Conservation (phyloP, 768 basidiomycete species). For the Phylloporus sp. region DNA sequence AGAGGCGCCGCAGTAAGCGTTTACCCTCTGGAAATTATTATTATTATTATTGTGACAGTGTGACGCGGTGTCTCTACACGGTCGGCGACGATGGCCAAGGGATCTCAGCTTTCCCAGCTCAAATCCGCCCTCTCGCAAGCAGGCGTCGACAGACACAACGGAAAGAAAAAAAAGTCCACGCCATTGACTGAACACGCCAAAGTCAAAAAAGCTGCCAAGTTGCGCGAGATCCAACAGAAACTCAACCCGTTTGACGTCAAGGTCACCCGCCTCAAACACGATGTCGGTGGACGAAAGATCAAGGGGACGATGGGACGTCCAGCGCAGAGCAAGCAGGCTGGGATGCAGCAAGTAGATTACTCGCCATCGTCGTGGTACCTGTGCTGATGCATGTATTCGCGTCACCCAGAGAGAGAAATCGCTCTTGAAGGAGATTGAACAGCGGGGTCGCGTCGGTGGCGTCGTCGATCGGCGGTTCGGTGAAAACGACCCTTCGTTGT, state of each 20-base stretch:
- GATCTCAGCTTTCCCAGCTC: slow-evolving; percentile 88
- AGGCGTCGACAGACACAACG: slow-evolving; percentile 61
- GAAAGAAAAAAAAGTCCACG: slow-evolving; percentile 64
- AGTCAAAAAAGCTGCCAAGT: slow-evolving; percentile 71
- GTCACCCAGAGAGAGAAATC: slow-evolving; percentile 70
- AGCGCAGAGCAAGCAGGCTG: slow-evolving; percentile 83
- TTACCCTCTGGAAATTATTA: too few relatives aligned
- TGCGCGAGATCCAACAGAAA: slow-evolving; percentile 77
- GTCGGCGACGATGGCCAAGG: slow-evolving; percentile 42
- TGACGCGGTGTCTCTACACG: background rate
- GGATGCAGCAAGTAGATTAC: slow-evolving; percentile 73
- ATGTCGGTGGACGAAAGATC: slow-evolving; percentile 83
- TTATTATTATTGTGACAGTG: too few relatives aligned
- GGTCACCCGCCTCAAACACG: slow-evolving; percentile 87
- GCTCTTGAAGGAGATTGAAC: slow-evolving; percentile 81
- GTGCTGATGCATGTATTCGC: slow-evolving; percentile 3
- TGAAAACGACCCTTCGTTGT: slow-evolving; percentile 88
- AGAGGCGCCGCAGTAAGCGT: too few relatives aligned
- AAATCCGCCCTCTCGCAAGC: slow-evolving; percentile 78
- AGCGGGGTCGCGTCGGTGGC: slow-evolving; percentile 77
- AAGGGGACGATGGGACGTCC: slow-evolving; percentile 82
- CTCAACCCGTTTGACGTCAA: slow-evolving; percentile 94
- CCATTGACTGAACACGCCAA: slow-evolving; percentile 67
- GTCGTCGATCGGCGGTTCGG: slow-evolving; percentile 94
- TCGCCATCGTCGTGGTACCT: background rate